These are phyloP conservation scores for Tuber calosporum DNA, from an alignment of 495 filamentous ascomycete species.

Conservation along the genomic window DNA sequence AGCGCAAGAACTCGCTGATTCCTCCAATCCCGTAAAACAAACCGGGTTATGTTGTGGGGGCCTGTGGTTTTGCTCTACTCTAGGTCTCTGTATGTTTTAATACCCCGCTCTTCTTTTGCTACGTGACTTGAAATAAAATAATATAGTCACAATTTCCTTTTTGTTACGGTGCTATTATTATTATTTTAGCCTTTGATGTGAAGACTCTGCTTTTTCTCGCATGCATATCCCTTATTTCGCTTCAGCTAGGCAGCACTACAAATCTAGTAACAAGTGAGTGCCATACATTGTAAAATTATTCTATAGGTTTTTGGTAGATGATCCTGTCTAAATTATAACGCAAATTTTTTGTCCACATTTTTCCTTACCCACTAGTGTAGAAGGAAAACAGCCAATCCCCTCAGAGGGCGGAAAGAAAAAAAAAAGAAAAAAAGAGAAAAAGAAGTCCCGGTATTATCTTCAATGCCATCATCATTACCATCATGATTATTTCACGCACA, in stretches of 20 bases:
- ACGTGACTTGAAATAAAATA: not conserved
- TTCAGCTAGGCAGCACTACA: not conserved
- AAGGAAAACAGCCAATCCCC: not conserved
- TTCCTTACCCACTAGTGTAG: not conserved
- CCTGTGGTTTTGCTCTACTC: not conserved
- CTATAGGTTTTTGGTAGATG: not conserved
- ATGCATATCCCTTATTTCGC: not conserved
- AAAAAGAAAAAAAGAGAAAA: not conserved
- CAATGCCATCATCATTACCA: not conserved
- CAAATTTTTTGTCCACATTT: not conserved
- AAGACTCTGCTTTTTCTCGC: not conserved
- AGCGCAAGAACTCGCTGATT: conserved; percentile 42
- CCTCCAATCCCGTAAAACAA: conserved; percentile 28
- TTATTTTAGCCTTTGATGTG: not conserved
- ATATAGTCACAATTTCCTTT: not conserved
- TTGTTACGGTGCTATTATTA: not conserved
- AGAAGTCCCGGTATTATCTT: not conserved
- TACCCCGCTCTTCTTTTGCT: not conserved
- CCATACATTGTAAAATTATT: not conserved
- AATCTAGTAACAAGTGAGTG: not conserved
- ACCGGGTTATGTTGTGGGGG: not conserved
- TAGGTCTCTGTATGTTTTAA: not conserved
- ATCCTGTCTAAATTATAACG: not conserved
- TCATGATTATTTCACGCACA: not conserved
- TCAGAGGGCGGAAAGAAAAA: not conserved